Conservation (phyloP, 2,329 filamentous ascomycete genomes). For the Penicillium sp. region DNA sequence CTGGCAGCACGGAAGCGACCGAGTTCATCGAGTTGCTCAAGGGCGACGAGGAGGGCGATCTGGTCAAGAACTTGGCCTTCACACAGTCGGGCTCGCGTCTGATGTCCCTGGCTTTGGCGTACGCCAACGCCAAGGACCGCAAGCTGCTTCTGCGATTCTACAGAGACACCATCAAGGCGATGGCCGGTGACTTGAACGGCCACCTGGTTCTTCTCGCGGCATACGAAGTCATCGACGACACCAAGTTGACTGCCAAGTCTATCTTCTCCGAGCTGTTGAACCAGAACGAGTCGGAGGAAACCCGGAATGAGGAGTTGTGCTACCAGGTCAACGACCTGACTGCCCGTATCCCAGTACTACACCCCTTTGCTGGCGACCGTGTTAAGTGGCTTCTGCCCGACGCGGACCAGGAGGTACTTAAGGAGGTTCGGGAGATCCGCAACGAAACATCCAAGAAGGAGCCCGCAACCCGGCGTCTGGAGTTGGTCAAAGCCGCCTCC, state of each 20-base stretch:
- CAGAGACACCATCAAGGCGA: conserved; percentile 80
- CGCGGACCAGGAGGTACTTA: conserved; percentile 64
- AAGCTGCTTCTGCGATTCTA: conserved; percentile 83
- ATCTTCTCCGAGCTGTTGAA: conserved; percentile 83
- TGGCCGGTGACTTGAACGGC: conserved; percentile 74
- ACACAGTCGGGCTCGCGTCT: conserved; percentile 82
- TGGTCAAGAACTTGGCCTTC: conserved; percentile 94
- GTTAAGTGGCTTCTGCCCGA: conserved; percentile 60
- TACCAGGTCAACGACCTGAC: conserved; percentile 43
- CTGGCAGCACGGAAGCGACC: conserved; percentile 72
- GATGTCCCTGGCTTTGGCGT: conserved; percentile 73
- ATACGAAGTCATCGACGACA: conserved; percentile 91
- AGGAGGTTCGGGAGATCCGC: conserved; percentile 73
- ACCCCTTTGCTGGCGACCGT: conserved; percentile 66
- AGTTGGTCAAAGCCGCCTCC: conserved; percentile 70
- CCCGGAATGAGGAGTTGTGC: conserved; percentile 44
- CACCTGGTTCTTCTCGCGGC: conserved; percentile 79
- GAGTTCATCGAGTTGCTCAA: conserved; percentile 89
- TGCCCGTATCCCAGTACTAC: conserved; percentile 65
- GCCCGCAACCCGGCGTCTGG: conserved; percentile 65
- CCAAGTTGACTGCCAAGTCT: conserved; percentile 76
- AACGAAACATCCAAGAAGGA: conserved; percentile 91
- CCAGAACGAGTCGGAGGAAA: conserved; percentile 50
- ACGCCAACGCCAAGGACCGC: conserved; percentile 86
- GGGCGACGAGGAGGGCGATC: conserved; percentile 82